Conservation (phyloP, 768 basidiomycete genomes). For the Sistotremastrum niveocremeum region DNA sequence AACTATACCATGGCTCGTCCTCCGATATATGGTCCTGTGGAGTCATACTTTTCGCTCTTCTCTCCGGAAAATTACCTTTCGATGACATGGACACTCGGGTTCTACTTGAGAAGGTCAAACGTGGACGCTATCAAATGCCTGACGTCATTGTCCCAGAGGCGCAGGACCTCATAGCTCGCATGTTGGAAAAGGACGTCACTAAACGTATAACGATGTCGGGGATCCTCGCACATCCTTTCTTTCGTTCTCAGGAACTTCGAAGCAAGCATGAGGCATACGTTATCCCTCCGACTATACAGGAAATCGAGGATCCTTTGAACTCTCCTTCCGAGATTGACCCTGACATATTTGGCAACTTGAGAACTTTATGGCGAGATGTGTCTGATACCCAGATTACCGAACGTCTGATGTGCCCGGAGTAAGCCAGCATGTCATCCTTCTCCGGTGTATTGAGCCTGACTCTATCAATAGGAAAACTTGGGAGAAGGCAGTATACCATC, state of each 20-base stretch:
- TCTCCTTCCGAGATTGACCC: slow-evolving; percentile 59
- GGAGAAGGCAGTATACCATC: slow-evolving; percentile 93
- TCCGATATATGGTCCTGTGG: slow-evolving; percentile 97
- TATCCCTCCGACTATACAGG: slow-evolving; percentile 38
- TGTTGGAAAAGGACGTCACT: slow-evolving; percentile 66
- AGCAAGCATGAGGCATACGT: slow-evolving; percentile 13
- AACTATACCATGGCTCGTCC: slow-evolving; percentile 72
- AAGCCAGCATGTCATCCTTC: neutral
- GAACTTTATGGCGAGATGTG: slow-evolving; percentile 81
- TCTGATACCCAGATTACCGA: slow-evolving; percentile 60
- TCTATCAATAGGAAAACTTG: slow-evolving; percentile 55
- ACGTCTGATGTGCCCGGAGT: slow-evolving; percentile 35
- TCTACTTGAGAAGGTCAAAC: slow-evolving; percentile 71
- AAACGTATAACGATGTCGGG: slow-evolving; percentile 74
- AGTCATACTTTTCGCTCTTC: slow-evolving; percentile 81
- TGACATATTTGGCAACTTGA: slow-evolving; percentile 82
- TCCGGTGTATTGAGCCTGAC: neutral
- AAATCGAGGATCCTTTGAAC: slow-evolving; percentile 56
- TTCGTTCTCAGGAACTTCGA: slow-evolving; percentile 30
- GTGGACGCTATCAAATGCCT: slow-evolving; percentile 65
- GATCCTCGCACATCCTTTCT: slow-evolving; percentile 73
- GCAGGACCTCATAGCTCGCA: slow-evolving; percentile 61
- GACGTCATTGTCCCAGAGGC: slow-evolving; percentile 52
- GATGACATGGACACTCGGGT: slow-evolving; percentile 73
- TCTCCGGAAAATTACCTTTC: slow-evolving; percentile 81